Percentiles rank a stretch among this genome's conserved stretches.
phyloP scores from a whole-genome alignment of 768 basidiomycete genomes.

The Mycena venus region DNA sequence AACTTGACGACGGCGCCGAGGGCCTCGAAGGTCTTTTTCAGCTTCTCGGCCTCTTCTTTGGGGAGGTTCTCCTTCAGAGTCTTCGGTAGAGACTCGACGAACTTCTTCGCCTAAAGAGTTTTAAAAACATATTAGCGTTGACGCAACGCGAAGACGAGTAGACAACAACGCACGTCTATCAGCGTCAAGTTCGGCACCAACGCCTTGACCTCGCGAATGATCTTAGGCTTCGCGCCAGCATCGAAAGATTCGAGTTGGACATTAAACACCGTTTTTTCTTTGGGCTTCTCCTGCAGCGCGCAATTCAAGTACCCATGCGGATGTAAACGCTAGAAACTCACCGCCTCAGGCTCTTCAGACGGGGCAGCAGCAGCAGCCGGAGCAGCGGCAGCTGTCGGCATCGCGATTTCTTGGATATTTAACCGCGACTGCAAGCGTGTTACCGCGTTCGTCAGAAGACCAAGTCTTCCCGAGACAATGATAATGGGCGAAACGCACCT shows the following conservation, averaged over 20 bases:
- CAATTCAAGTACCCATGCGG: neutral
- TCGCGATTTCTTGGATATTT: constrained; percentile 97
- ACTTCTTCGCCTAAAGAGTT: constrained; percentile 93
- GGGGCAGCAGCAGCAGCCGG: constrained; percentile 67
- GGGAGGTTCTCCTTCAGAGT: constrained; percentile 93
- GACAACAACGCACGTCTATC: constrained; percentile 81
- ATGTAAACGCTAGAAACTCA: constrained; percentile 47
- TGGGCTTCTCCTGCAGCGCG: constrained; percentile 84
- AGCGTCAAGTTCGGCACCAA: constrained; percentile 95
- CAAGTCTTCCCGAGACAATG: too few relatives aligned
- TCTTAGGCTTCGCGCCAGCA: constrained; percentile 91
- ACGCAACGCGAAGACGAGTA: neutral
- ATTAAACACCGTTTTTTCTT: constrained; percentile 98
- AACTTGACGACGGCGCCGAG: constrained; percentile 91
- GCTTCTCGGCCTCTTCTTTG: constrained; percentile 98
- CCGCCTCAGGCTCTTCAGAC: constrained; percentile 76
- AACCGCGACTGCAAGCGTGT: constrained; percentile 74
- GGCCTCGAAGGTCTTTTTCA: constrained; percentile 90
- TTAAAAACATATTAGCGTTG: neutral
- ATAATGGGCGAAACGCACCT: constrained; percentile 68
- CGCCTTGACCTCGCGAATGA: constrained; percentile 98
- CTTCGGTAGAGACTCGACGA: constrained; percentile 96
- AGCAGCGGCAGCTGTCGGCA: constrained; percentile 81
- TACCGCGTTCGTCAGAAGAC: too few relatives aligned
- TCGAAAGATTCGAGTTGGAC: constrained; percentile 97